phyloP scores from a whole-genome alignment of 169 alveolate species.

The Plasmodium adleri region DNA sequence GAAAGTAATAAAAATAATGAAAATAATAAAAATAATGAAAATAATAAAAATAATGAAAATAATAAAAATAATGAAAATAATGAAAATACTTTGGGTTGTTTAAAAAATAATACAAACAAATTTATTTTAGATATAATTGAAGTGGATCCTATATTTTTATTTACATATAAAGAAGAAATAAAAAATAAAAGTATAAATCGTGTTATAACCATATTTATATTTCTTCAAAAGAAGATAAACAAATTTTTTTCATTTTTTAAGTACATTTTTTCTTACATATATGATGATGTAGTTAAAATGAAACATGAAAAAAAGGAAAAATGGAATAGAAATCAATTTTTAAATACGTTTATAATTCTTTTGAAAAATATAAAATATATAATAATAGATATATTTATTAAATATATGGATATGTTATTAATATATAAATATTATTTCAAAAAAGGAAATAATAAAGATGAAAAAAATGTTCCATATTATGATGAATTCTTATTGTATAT shows the following conservation, averaged over 20 bases:
- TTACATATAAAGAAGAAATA: slow-evolving; percentile 12
- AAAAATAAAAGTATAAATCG: slow-evolving; percentile 44
- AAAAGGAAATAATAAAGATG: background rate
- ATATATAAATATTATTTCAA: slow-evolving; percentile 34
- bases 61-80: background rate
- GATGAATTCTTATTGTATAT: slow-evolving; percentile 55
- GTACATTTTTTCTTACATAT: slow-evolving; percentile 39
- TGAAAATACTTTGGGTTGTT: background rate
- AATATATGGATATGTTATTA: slow-evolving; percentile 36
- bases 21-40: background rate
- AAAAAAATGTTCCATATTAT: background rate
- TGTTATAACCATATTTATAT: slow-evolving; percentile 42
- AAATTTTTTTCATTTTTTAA: slow-evolving; percentile 59
- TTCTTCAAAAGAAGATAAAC: slow-evolving; percentile 44
- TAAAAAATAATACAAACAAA: background rate
- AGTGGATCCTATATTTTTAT: slow-evolving; percentile 20
- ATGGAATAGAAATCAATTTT: too few species aligned
- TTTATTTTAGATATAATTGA: background rate
- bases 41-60: background rate
- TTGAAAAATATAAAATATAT: slow-evolving; percentile 50
- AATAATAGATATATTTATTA: slow-evolving; percentile 45
- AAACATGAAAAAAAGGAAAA: background rate
- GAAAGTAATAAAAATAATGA: background rate
- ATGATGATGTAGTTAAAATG: slow-evolving; percentile 7
- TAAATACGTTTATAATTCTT: background rate